phyloP scores from a whole-genome alignment of 164 flowering plant species.

The Litsea cubeba region DNA sequence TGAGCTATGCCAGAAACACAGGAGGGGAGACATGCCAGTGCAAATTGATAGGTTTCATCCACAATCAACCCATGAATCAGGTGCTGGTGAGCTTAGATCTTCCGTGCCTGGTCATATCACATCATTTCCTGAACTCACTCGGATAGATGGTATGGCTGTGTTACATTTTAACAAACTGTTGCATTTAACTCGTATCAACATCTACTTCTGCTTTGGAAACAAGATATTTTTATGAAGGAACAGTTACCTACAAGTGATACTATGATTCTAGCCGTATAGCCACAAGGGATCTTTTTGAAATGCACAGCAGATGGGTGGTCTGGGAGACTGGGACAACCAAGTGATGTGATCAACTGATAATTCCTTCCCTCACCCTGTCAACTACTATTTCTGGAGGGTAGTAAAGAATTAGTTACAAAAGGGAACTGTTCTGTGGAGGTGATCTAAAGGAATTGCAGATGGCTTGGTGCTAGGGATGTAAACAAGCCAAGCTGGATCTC shows the following conservation, averaged over 20 bases:
- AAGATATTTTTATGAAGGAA: neutral
- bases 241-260: neutral
- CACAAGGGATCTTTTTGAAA: neutral
- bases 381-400: no score
- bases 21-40: constrained; percentile 26
- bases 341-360: neutral
- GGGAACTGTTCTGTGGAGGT: no score
- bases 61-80: constrained; percentile 12
- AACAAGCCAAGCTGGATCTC: no score
- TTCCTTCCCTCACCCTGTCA: no score
- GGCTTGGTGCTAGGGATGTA: no score
- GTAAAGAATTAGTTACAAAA: no score
- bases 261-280: neutral
- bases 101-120: constrained; percentile 13
- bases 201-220: neutral
- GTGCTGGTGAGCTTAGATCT: constrained; percentile 22
- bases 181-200: neutral
- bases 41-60: constrained; percentile 8
- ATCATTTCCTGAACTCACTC: constrained; percentile 14
- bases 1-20: constrained; percentile 75
- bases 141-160: constrained; percentile 59
- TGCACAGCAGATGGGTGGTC: no score
- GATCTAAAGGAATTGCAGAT: no score
- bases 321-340: neutral
- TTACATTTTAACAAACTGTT: constrained; percentile 1